These are phyloP conservation scores for Metschnikowia orientalis DNA, from an alignment of 805 yeast genomes.

Conservation along the genomic window DNA sequence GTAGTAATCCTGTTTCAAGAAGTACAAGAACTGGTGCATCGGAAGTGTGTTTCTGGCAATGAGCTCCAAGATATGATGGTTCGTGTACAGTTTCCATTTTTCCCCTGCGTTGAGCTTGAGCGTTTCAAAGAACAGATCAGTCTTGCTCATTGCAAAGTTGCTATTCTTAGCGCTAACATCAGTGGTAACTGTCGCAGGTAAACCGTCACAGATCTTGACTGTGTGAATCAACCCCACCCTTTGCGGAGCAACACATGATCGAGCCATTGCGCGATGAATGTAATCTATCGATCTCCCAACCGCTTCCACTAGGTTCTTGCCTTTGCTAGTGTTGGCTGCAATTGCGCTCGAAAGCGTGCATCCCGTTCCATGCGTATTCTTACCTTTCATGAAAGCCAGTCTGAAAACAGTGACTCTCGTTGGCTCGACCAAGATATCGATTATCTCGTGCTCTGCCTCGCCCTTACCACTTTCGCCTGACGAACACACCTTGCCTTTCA, in stretches of 20 bases:
- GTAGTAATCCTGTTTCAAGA: slow-evolving; percentile 60
- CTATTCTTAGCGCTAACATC: no score
- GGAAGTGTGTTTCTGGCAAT: slow-evolving; percentile 52
- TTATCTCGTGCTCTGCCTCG: neutral
- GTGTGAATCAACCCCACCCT: no score
- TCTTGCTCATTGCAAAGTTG: no score
- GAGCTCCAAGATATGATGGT: slow-evolving; percentile 57
- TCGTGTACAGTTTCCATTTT: slow-evolving; percentile 54
- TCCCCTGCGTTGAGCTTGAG: slow-evolving; percentile 17
- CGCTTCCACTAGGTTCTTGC: slow-evolving; percentile 42
- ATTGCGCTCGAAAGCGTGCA: slow-evolving; percentile 82
- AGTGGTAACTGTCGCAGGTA: no score
- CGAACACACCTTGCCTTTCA: no score
- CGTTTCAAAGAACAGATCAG: neutral
- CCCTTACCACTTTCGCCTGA: slow-evolving; percentile 7
- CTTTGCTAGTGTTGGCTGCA: slow-evolving; percentile 67
- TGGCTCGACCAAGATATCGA: slow-evolving; percentile 6
- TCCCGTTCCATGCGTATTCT: slow-evolving; percentile 83
- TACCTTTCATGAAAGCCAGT: slow-evolving; percentile 43
- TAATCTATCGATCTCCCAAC: slow-evolving; percentile 57
- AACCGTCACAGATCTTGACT: no score
- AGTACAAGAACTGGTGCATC: slow-evolving; percentile 48
- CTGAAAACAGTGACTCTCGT: slow-evolving; percentile 40
- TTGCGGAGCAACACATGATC: no score
- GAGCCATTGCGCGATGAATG: slow-evolving; percentile 60